A percentile compares a stretch with the other conserved stretches of the same genome.
These are phyloP conservation scores for Penicillium digitatum DNA, from an alignment of 2,329 filamentous ascomycete species.

Conservation along the genomic window DNA sequence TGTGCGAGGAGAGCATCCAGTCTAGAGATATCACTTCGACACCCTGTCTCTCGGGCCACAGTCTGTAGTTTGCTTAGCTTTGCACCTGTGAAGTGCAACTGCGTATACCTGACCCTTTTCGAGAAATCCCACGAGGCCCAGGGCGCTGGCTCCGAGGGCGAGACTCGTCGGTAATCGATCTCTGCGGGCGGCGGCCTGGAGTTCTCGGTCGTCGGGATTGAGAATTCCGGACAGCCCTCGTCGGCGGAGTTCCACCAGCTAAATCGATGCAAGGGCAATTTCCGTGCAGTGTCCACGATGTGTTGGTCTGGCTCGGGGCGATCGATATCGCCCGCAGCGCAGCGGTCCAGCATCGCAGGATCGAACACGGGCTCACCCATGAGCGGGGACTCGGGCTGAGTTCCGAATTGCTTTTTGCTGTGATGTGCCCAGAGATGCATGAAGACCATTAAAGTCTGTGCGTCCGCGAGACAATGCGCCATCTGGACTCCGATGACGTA, in stretches of 20 bases:
- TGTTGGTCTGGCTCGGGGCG: background rate
- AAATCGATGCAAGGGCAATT: conserved; percentile 2
- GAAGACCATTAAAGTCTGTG: conserved; percentile 44
- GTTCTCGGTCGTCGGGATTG: conserved; percentile 1
- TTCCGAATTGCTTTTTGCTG: conserved; percentile 35
- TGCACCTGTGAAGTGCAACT: background rate
- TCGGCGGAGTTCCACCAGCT: conserved; percentile 3
- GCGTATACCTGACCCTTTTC: background rate
- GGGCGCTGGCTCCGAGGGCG: background rate
- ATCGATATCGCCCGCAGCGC: conserved; percentile 2
- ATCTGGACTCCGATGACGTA: conserved; percentile 43
- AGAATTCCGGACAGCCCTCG: background rate
- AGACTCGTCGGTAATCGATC: background rate
- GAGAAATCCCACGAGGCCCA: conserved; percentile 5
- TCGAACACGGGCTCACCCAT: background rate
- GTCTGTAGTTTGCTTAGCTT: background rate
- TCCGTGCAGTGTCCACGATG: background rate
- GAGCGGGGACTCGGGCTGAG: background rate
- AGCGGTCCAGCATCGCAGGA: background rate
- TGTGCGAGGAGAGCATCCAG: conserved; percentile 2
- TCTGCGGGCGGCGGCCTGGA: background rate
- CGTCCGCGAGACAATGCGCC: conserved; percentile 47
- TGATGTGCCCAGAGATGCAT: conserved; percentile 42
- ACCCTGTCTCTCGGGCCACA: background rate
- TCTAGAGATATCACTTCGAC: conserved; percentile 2